These are phyloP conservation scores for Venturia aucupariae DNA, from an alignment of 2,329 filamentous ascomycete species.

Conservation along the genomic window DNA sequence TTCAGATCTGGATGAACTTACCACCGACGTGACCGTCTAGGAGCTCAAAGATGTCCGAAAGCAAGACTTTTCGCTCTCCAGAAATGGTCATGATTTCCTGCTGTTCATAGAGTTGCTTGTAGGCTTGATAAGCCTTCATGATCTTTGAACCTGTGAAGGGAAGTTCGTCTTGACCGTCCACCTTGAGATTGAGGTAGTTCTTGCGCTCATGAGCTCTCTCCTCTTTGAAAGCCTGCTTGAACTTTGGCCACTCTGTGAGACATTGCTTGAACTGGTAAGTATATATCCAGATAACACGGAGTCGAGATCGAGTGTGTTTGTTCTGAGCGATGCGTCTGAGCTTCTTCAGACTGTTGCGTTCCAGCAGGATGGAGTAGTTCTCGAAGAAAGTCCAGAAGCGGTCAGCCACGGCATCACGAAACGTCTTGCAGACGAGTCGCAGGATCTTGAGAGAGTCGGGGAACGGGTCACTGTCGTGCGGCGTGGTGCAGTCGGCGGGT, in stretches of 20 bases:
- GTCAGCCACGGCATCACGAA: not conserved
- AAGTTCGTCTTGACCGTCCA: not conserved
- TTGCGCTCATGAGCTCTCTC: not conserved
- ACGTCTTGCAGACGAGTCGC: not conserved
- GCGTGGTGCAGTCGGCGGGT: not conserved
- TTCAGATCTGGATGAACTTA: too few relatives aligned
- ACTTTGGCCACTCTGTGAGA: not conserved
- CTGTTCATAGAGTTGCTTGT: not conserved
- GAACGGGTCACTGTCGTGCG: not conserved
- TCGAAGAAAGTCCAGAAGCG: not conserved
- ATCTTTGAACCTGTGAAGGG: not conserved
- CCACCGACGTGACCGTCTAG: not conserved
- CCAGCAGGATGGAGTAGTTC: not conserved
- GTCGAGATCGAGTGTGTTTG: not conserved
- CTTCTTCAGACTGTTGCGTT: not conserved
- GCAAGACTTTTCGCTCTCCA: not conserved
- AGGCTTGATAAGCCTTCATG: not conserved
- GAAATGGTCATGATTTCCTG: not conserved
- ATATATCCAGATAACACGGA: not conserved
- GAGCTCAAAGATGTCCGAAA: not conserved
- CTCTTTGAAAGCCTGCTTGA: not conserved
- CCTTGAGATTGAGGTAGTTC: not conserved
- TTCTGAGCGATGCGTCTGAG: not conserved
- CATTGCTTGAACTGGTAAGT: not conserved
- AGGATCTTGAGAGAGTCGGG: not conserved